Evolutionary conservation across 73 alveolate genomes (phyloP).

Genomic region (Symbiodinium natans): DNA sequence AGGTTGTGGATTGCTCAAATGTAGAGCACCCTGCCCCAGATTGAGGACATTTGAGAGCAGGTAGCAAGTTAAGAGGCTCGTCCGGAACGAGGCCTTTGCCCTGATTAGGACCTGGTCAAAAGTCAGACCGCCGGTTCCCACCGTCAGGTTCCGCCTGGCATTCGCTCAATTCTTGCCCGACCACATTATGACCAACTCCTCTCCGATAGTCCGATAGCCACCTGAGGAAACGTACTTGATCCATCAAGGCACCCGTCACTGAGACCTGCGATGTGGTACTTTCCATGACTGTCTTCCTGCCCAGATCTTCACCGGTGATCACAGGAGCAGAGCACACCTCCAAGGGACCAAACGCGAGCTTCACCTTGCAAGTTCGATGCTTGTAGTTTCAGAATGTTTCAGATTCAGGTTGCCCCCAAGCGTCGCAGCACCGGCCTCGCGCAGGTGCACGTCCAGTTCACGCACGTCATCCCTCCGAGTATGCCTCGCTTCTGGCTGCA

Average conservation of each 20-base stretch:
- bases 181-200: neutral
- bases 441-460: conserved; percentile 45
- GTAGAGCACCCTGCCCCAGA: conserved; percentile 48
- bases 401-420: too few species aligned
- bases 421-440: conserved; percentile 25
- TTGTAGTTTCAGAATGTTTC: neutral
- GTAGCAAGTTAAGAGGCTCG: neutral
- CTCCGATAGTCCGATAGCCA: neutral
- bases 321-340: neutral
- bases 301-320: neutral
- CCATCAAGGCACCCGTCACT: conserved; percentile 64
- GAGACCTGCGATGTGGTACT: conserved; percentile 4
- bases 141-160: conserved; percentile 41
- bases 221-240: conserved; percentile 55
- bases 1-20: conserved; percentile 65
- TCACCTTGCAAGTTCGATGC: neutral
- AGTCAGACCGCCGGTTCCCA: conserved; percentile 57
- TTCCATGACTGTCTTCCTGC: too few species aligned
- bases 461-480: conserved; percentile 48
- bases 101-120: conserved; percentile 48
- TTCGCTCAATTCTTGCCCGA: neutral
- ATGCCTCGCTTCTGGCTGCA: neutral
- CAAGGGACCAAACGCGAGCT: neutral
- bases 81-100: conserved; percentile 13
- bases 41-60: neutral